phyloP scores from a whole-genome alignment of 441 rosid species.

The Erodium trifolium region DNA sequence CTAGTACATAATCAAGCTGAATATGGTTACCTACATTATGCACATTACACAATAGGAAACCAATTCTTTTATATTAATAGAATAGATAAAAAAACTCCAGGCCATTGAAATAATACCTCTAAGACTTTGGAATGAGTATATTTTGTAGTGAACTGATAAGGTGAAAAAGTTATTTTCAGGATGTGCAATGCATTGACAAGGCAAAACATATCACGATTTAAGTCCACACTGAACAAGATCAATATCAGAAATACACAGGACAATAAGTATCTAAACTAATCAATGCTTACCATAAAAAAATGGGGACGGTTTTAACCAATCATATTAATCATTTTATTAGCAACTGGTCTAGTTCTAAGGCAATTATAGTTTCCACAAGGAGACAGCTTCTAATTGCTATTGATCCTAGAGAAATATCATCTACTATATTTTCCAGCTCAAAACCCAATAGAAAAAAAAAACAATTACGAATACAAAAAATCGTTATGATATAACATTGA shows the following conservation, averaged over 20 bases:
- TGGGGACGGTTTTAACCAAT: not conserved
- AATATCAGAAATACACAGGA: not conserved
- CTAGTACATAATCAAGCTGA: not conserved
- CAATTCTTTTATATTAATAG: no score
- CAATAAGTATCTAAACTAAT: not conserved
- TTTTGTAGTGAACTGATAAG: not conserved
- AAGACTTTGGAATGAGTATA: not conserved
- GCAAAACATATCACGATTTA: not conserved
- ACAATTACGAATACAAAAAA: not conserved
- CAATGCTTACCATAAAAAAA: not conserved
- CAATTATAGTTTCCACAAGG: conserved; percentile 2
- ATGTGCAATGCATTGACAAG: conserved; percentile 3
- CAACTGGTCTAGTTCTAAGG: not conserved
- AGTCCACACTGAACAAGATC: not conserved
- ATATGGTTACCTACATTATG: not conserved
- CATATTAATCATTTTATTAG: not conserved
- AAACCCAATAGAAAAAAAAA: not conserved
- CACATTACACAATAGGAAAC: not conserved
- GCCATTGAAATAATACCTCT: not conserved
- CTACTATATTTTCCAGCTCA: not conserved
- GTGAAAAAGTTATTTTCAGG: not conserved
- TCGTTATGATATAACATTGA: not conserved
- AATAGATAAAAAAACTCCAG: not conserved
- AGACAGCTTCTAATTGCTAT: not conserved
- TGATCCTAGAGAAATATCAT: not conserved